Base-by-base conservation (phyloP, 306 rosid genomes). In the Rosa persica region DNA sequence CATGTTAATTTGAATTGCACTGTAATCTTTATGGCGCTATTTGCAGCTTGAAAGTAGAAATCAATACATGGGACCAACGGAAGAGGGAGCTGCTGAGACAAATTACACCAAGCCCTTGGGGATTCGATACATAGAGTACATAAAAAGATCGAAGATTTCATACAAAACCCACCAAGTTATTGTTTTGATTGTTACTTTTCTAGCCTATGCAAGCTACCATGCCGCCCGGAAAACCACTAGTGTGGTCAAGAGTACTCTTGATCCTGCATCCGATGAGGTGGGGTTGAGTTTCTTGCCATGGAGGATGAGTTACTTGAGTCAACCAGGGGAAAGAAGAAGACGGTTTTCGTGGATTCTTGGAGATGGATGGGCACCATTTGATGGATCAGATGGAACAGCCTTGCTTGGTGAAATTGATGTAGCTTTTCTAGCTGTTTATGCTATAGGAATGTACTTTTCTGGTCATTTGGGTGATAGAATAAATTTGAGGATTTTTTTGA, bases 141-240 rank as follows among this genome's bases (percentile, higher is more conserved):
- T 89, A 20, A 88, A 83, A 75, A 88, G 86, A 81, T 81, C 90
- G n/a, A 84, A 85, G 6, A 69, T 93, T 84, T 96, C 99, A 67
- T 93, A 78, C 88, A 91, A 88, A 86, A 85, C 96, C 74, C 89
- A 93, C 84, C 99, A 96, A 85, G 86, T 78, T 55, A 85, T 93
- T 22, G 98, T 96, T 85, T 79, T 96, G 62, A 76, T 93, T 66
- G 86, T 93, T 38, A 96, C 99, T 17, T 96, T 96, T 83, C 42
- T 96, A 3, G 97, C 99, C 25, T 96, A 96, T 68, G 85, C 99
- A 39, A 90, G 95, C 81, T 93, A 93, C 77, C 99, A 96, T 70
- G 97, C 99, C 12, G 89, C 99, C 19, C 54, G 99, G 73, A 96
- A 96, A 86, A 93, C 99, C 55, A 91, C 97, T 2, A 96, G 99